phyloP scores from a whole-genome alignment of 1,139 yeast genomes.

The Zygoascus sp. region DNA sequence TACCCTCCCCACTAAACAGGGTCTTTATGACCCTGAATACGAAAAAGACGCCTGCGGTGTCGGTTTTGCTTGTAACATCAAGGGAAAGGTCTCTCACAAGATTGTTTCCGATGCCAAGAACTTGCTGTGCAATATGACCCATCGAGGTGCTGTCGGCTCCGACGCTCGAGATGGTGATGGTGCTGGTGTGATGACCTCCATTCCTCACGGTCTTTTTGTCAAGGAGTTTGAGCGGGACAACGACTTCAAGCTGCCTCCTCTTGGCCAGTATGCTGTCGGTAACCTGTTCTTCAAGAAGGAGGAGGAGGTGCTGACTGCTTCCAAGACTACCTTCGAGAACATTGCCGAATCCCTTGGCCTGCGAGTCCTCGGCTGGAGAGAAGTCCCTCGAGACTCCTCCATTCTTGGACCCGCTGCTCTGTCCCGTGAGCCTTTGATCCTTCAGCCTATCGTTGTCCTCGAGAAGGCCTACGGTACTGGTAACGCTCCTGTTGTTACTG shows the following conservation, averaged over 20 bases:
- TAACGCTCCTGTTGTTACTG: conserved; percentile 27
- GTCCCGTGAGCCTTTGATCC: conserved; percentile 84
- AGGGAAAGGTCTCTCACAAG: conserved; percentile 83
- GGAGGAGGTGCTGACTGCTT: conserved; percentile 56
- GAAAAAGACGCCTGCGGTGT: conserved; percentile 99
- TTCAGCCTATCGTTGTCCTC: conserved; percentile 84
- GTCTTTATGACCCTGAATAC: conserved; percentile 86
- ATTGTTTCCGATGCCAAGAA: conserved; percentile 83
- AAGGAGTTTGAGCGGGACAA: conserved; percentile 66
- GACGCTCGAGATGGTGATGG: conserved; percentile 99
- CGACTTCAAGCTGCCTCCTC: conserved; percentile 60
- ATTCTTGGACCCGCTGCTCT: conserved; percentile 93
- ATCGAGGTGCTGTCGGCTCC: conserved; percentile 94
- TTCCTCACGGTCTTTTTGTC: conserved; percentile 81
- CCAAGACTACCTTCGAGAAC: conserved; percentile 71
- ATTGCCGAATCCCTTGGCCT: conserved; percentile 75
- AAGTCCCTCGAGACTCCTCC: conserved; percentile 91
- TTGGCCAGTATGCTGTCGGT: conserved; percentile 93
- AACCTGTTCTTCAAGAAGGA: conserved; percentile 87
- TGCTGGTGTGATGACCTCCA: conserved; percentile 92
- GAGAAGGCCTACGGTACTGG: conserved; percentile 50
- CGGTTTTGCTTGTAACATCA: conserved; percentile 92
- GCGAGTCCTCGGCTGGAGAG: conserved; percentile 88
- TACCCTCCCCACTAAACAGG: conserved; percentile 79
- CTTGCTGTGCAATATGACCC: conserved; percentile 94